These are phyloP conservation scores for Nematocida sp. DNA, from an alignment of 371 early-diverging fungal species.

Conservation along the genomic window DNA sequence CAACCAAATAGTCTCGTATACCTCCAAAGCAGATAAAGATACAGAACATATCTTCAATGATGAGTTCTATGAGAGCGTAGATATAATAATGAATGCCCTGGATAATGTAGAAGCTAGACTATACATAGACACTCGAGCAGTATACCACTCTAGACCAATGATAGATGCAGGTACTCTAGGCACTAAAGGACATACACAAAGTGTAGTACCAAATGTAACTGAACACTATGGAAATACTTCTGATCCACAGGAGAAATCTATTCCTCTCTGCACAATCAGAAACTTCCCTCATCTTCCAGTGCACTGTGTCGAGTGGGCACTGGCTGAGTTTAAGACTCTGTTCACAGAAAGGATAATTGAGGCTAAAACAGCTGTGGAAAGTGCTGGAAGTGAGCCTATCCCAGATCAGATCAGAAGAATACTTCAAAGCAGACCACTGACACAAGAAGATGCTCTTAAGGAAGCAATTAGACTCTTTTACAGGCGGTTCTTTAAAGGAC, in stretches of 20 bases:
- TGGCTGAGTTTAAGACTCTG: conserved; percentile 86
- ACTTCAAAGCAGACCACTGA: conserved; percentile 83
- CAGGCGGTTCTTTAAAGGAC: conserved; percentile 49
- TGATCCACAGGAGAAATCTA: conserved; percentile 95
- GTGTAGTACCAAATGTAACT: conserved; percentile 69
- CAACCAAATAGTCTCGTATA: conserved; percentile 71
- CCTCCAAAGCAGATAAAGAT: conserved; percentile 87
- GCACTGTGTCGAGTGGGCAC: conserved; percentile 97
- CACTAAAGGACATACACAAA: conserved; percentile 97
- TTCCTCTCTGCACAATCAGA: conserved; percentile 97
- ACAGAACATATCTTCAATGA: conserved; percentile 90
- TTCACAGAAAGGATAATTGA: conserved; percentile 66
- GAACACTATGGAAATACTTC: conserved; percentile 95
- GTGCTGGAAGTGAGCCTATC: not conserved
- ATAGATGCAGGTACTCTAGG: conserved; percentile 97
- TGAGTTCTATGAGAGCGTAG: conserved; percentile 76
- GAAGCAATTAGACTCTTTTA: conserved; percentile 51
- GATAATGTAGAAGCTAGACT: conserved; percentile 96
- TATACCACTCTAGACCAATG: conserved; percentile 83
- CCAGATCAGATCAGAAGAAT: conserved; percentile 59
- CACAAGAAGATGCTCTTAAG: conserved; percentile 66
- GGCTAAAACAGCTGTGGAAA: not conserved
- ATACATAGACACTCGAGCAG: conserved; percentile 94
- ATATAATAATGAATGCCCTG: conserved; percentile 91
- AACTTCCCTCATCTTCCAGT: conserved; percentile 97